phyloP scores from a whole-genome alignment of 73 alveolate species.

The Symbiodinium natans region DNA sequence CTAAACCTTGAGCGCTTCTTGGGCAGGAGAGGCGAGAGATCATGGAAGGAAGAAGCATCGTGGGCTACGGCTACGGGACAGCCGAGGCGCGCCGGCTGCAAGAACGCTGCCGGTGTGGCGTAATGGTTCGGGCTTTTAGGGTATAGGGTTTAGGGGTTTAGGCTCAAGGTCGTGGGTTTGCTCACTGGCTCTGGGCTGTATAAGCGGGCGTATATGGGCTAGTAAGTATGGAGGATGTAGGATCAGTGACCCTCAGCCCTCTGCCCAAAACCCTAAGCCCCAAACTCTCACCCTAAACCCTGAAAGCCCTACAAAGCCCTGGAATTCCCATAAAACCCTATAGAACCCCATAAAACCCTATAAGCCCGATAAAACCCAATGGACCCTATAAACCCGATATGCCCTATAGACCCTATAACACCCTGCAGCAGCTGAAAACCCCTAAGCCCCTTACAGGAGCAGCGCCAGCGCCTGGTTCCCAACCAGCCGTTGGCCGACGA shows the following conservation, averaged over 20 bases:
- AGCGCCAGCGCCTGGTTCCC: slow-evolving; percentile 81
- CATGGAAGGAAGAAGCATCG: slow-evolving; percentile 62
- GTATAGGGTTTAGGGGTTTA: not conserved
- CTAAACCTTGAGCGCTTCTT: no score
- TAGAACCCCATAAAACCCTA: no score
- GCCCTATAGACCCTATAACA: no score
- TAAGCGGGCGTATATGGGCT: no score
- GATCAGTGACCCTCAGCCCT: no score
- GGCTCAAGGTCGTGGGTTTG: no score
- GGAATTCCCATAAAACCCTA: no score
- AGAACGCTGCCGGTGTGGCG: not conserved
- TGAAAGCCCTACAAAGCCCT: not conserved
- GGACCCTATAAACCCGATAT: no score
- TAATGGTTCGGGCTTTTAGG: not conserved
- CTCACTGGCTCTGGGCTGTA: no score
- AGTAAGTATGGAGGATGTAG: no score
- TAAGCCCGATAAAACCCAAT: no score
- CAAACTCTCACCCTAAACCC: not conserved
- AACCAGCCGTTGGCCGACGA: slow-evolving; percentile 83
- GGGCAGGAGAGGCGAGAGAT: slow-evolving; percentile 82
- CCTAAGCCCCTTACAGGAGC: slow-evolving; percentile 28
- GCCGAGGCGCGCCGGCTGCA: slow-evolving; percentile 26
- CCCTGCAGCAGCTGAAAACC: no score
- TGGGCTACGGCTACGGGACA: slow-evolving; percentile 91
- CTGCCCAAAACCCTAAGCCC: not conserved